These are phyloP conservation scores for Hyphopichia burtonii DNA, from an alignment of 1,139 yeast species.

Conservation along the genomic window DNA sequence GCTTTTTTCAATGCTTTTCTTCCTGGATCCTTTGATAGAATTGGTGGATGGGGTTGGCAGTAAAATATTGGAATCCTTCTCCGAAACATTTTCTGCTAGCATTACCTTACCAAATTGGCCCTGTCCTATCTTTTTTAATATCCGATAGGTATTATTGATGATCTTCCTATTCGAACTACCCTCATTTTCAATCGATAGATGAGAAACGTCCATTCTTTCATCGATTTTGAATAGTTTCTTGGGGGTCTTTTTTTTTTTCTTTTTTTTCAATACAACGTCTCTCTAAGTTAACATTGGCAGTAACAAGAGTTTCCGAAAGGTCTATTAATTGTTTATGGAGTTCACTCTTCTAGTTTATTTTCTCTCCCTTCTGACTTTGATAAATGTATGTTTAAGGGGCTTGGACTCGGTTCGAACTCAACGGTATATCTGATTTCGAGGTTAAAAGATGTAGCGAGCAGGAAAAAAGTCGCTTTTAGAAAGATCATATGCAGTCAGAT, in stretches of 20 bases:
- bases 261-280: background rate
- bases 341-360: no score
- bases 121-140: slow-evolving; percentile 41
- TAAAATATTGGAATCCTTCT: slow-evolving; percentile 1
- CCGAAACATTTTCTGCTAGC: slow-evolving; percentile 22
- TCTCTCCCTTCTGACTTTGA: no score
- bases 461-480: background rate
- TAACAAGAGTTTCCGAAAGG: background rate
- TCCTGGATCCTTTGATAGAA: background rate
- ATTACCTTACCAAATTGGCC: slow-evolving; percentile 48
- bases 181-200: slow-evolving; percentile 32
- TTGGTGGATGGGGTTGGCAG: background rate
- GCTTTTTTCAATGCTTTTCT: background rate
- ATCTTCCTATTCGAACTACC: slow-evolving; percentile 28
- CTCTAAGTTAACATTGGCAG: background rate
- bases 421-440: background rate
- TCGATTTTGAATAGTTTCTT: no score
- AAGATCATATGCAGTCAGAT: no score
- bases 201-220: slow-evolving; percentile 23
- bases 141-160: slow-evolving; percentile 34
- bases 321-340: no score
- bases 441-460: background rate
- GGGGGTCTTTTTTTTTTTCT: no score
- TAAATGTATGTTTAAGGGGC: no score
- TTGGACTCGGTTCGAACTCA: no score